Evolutionary conservation across 169 alveolate genomes (phyloP).

Genomic region (Cryptosporidium sp.): DNA sequence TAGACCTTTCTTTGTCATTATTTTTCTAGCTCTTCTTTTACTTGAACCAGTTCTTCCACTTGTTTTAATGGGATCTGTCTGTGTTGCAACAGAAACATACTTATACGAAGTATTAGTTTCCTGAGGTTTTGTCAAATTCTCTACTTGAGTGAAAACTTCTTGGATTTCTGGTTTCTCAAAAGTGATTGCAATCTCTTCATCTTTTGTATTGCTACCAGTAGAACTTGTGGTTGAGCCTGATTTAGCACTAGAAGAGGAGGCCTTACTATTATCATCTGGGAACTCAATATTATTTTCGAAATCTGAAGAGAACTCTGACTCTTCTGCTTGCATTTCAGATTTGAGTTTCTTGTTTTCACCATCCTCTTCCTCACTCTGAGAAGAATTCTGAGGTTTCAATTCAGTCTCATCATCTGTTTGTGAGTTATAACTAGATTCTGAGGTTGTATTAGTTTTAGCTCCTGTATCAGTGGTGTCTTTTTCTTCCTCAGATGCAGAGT

Average conservation of each 20-base stretch:
- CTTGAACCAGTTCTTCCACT: neutral
- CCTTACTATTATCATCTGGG: neutral
- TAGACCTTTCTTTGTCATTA: neutral
- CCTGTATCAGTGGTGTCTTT: neutral
- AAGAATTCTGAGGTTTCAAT: neutral
- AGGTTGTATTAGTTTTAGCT: neutral
- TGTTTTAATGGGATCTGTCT: neutral
- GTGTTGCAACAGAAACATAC: neutral
- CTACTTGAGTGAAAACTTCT: neutral
- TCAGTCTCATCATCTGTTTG: neutral
- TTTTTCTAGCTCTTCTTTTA: neutral
- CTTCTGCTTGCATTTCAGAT: neutral
- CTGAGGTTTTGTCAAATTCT: neutral
- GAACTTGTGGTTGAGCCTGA: neutral
- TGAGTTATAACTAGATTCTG: neutral
- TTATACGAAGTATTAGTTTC: neutral
- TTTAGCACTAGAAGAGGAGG: neutral
- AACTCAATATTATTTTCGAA: neutral
- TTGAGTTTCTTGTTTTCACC: neutral
- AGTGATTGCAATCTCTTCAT: neutral
- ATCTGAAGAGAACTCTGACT: slow-evolving; percentile 12
- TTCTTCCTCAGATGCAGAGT: neutral
- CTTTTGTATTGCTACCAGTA: neutral
- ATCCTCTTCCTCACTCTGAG: neutral
- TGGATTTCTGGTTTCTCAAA: neutral